These are phyloP conservation scores for Kazachstania taianensis DNA, from an alignment of 805 yeast genomes.

Conservation along the genomic window DNA sequence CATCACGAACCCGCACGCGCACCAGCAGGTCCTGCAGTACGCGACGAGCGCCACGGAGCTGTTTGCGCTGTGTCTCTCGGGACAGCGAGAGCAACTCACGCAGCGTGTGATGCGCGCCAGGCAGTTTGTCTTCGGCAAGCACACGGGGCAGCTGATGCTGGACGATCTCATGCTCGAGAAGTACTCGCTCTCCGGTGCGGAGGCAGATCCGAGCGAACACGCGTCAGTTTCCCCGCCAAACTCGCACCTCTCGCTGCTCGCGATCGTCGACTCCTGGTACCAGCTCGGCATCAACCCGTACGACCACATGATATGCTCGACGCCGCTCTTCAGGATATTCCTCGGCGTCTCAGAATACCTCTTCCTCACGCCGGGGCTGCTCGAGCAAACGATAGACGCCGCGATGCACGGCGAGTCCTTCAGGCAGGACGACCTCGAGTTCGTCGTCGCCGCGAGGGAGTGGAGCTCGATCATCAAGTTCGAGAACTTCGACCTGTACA, in stretches of 20 bases:
- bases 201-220: no score
- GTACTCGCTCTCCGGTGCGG: conserved; percentile 49
- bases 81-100: conserved; percentile 46
- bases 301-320: conserved; percentile 93
- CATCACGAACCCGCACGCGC: conserved; percentile 91
- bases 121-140: conserved; percentile 63
- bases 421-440: conserved; percentile 84
- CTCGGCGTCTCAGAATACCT: conserved; percentile 89
- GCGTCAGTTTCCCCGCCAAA: conserved; percentile 57
- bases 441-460: conserved; percentile 75
- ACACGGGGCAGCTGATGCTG: conserved; percentile 48
- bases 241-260: conserved; percentile 79
- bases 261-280: conserved; percentile 92
- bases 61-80: conserved; percentile 72
- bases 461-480: conserved; percentile 79
- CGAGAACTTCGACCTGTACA: conserved; percentile 67
- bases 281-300: conserved; percentile 80
- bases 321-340: conserved; percentile 86
- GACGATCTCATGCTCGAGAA: conserved; percentile 72
- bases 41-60: conserved; percentile 75
- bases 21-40: conserved; percentile 81
- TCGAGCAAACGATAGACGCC: conserved; percentile 72
- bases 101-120: conserved; percentile 57
- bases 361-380: conserved; percentile 70
- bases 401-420: conserved; percentile 58